A percentile compares a stretch with the other conserved stretches of the same genome.
phyloP scores from a whole-genome alignment of 2,329 filamentous ascomycete genomes.

The Tolypocladium tropicale region DNA sequence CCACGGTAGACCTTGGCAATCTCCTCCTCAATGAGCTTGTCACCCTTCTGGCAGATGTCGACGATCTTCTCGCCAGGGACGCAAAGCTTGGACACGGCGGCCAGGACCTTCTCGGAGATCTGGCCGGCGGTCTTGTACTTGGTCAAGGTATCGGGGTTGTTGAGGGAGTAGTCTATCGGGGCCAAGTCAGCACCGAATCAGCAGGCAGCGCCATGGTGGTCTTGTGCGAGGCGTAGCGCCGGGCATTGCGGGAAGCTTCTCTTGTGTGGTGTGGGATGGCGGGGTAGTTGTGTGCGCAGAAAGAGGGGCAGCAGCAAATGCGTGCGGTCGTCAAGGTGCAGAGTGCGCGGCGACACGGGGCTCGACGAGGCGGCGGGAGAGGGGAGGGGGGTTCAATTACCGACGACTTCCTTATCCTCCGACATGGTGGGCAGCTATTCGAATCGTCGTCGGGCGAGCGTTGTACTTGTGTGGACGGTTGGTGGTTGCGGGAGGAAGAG shows the following conservation, averaged over 20 bases:
- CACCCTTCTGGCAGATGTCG: constrained; percentile 88
- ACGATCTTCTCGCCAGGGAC: constrained; percentile 86
- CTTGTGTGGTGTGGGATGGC: constrained; percentile 2
- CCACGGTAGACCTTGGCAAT: constrained; percentile 93
- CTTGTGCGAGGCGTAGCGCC: constrained; percentile 3
- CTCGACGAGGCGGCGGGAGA: neutral
- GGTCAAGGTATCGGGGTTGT: constrained; percentile 88
- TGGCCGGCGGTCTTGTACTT: constrained; percentile 97
- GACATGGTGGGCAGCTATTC: constrained; percentile 28
- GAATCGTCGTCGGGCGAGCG: neutral
- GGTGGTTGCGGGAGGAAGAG: neutral
- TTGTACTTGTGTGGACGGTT: neutral
- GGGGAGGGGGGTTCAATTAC: constrained; percentile 19
- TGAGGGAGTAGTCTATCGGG: constrained; percentile 69
- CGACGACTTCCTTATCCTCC: constrained; percentile 33
- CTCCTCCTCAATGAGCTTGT: constrained; percentile 90
- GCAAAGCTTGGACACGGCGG: constrained; percentile 65
- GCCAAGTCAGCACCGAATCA: neutral
- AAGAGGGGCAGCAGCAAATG: constrained; percentile 13
- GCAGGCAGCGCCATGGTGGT: neutral
- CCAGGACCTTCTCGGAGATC: constrained; percentile 93
- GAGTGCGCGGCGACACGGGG: neutral
- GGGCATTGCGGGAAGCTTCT: neutral
- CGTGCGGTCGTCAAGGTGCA: neutral
- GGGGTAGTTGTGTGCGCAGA: constrained; percentile 9